A percentile compares a stretch with the other conserved stretches of the same genome.
Conservation (phyloP, 2,329 filamentous ascomycete species). For the Exserohilum rostratum region DNA sequence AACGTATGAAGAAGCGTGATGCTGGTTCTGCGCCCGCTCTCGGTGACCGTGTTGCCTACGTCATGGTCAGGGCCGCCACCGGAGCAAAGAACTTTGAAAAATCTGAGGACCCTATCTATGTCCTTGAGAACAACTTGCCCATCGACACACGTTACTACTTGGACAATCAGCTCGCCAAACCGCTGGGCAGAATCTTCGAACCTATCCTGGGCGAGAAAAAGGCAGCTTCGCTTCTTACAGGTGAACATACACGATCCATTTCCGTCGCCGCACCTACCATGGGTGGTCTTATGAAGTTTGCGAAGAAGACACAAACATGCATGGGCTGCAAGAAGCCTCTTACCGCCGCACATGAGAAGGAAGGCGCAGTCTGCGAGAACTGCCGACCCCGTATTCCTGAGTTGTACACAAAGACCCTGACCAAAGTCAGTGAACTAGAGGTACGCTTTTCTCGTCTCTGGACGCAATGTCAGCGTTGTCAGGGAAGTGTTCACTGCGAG, state of each 20-base stretch:
- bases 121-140: slow-evolving; percentile 95
- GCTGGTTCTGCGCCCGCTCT: slow-evolving; percentile 90
- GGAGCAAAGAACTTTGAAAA: slow-evolving; percentile 96
- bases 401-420: slow-evolving; percentile 88
- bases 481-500: slow-evolving; percentile 97
- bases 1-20: slow-evolving; percentile 97
- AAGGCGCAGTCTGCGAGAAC: slow-evolving; percentile 85
- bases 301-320: slow-evolving; percentile 96
- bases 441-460: slow-evolving; percentile 90
- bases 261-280: slow-evolving; percentile 89
- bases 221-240: slow-evolving; percentile 81
- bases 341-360: slow-evolving; percentile 75
- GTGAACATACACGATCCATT: slow-evolving; percentile 93
- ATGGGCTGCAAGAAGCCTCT: slow-evolving; percentile 99
- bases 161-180: slow-evolving; percentile 97
- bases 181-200: slow-evolving; percentile 93
- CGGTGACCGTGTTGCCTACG: slow-evolving; percentile 96
- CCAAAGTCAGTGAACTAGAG: slow-evolving; percentile 88
- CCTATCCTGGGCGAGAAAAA: slow-evolving; percentile 95
- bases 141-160: slow-evolving; percentile 99
- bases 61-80: slow-evolving; percentile 90
- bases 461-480: slow-evolving; percentile 98
- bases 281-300: slow-evolving; percentile 96
- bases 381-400: slow-evolving; percentile 87
- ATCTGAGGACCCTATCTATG: slow-evolving; percentile 95